A percentile compares a stretch with the other conserved stretches of the same genome.
Conservation (phyloP, 1,139 yeast genomes). For the Suhomyces guaymorum region DNA sequence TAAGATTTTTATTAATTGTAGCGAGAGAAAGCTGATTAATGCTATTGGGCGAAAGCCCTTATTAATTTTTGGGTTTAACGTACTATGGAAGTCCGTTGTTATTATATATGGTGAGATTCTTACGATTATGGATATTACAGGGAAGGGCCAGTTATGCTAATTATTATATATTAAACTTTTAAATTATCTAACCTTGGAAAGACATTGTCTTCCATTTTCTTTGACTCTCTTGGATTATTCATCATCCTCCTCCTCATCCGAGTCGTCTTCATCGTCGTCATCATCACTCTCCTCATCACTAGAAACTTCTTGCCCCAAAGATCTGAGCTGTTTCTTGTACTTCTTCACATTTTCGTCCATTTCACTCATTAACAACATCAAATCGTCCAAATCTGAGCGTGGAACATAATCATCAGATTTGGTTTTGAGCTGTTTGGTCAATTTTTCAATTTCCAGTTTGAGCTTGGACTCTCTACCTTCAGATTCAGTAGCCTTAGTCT, state of each 20-base stretch:
- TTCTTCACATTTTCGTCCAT: constrained; percentile 66
- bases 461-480: constrained; percentile 1
- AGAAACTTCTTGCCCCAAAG: constrained; percentile 50
- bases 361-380: constrained; percentile 72
- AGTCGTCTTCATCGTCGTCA: constrained; percentile 26
- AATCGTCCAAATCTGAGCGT: constrained; percentile 68
- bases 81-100: no score
- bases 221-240: background rate
- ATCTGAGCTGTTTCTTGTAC: constrained; percentile 55
- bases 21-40: no score
- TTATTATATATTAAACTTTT: no score
- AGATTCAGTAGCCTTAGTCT: constrained; percentile 2
- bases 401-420: constrained; percentile 38
- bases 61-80: no score
- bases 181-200: no score
- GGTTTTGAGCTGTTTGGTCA: constrained; percentile 16
- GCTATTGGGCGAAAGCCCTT: no score
- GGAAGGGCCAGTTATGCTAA: no score
- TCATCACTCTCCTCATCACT: constrained; percentile 48
- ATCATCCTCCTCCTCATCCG: constrained; percentile 15
- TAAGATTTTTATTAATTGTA: no score
- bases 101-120: no score
- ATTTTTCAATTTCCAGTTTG: constrained; percentile 6
- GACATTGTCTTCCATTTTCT: no score
- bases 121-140: no score